phyloP scores from a whole-genome alignment of 495 filamentous ascomycete species.

The Penicillium desertorum region DNA sequence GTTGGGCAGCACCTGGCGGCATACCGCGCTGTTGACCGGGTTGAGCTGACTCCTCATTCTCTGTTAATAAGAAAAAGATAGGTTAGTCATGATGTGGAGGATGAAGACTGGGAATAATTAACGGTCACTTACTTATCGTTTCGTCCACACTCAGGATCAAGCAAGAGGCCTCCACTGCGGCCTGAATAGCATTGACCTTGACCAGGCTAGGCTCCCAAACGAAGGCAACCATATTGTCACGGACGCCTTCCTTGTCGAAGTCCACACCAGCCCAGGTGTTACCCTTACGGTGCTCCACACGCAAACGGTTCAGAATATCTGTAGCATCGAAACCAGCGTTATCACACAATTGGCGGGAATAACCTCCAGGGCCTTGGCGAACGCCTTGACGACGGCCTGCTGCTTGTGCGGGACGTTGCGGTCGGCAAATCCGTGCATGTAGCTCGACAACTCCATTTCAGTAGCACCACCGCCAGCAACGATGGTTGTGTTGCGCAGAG shows the following conservation, averaged over 20 bases:
- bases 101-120: constrained; percentile 2
- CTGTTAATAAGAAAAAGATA: constrained; percentile 27
- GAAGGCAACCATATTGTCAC: constrained; percentile 89
- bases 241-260: constrained; percentile 85
- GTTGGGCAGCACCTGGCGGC: constrained; percentile 89
- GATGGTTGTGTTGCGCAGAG: constrained; percentile 88
- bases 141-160: constrained; percentile 95
- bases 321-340: constrained; percentile 98
- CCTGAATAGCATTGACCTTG: constrained; percentile 96
- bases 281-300: constrained; percentile 90
- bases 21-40: constrained; percentile 76
- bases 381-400: constrained; percentile 94
- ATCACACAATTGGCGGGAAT: constrained; percentile 94
- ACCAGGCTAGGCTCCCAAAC: constrained; percentile 97
- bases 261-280: constrained; percentile 95
- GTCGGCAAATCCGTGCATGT: constrained; percentile 89
- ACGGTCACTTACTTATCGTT: constrained; percentile 70
- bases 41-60: constrained; percentile 84
- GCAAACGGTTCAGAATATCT: constrained; percentile 90
- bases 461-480: constrained; percentile 92
- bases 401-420: constrained; percentile 91
- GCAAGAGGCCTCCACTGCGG: constrained; percentile 91
- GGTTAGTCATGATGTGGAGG: constrained; percentile 20
- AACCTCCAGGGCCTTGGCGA: constrained; percentile 95
- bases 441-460: constrained; percentile 95